phyloP scores from a whole-genome alignment of 2,329 filamentous ascomycete genomes.

The Arthrinium phaeospermum region DNA sequence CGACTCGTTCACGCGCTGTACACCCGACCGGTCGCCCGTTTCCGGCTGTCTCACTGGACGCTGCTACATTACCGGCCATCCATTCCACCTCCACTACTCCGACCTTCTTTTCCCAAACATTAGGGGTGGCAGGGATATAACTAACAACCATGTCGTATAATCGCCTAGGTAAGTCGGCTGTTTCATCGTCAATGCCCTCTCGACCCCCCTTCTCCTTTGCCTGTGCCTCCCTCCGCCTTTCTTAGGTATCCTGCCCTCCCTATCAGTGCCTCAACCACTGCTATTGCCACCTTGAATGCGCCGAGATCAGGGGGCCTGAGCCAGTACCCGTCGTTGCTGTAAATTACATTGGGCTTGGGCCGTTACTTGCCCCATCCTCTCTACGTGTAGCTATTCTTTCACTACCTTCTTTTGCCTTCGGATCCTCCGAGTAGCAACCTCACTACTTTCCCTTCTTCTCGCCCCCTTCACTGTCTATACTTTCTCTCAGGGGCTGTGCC shows the following conservation, averaged over 20 bases:
- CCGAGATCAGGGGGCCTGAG: background rate
- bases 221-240: background rate
- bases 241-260: background rate
- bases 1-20: background rate
- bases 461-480: slow-evolving; percentile 11
- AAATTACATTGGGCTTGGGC: background rate
- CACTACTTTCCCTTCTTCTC: background rate
- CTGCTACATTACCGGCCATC: background rate
- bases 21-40: background rate
- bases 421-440: background rate
- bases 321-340: background rate
- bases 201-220: slow-evolving; percentile 13
- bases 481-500: slow-evolving; percentile 17
- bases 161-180: slow-evolving; percentile 19
- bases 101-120: slow-evolving; percentile 11
- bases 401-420: slow-evolving; percentile 11
- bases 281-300: slow-evolving; percentile 1
- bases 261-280: background rate
- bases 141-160: slow-evolving; percentile 19
- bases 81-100: slow-evolving; percentile 9
- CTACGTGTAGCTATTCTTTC: background rate
- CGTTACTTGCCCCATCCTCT: background rate
- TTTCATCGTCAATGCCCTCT: slow-evolving; percentile 17
- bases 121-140: slow-evolving; percentile 18
- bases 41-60: background rate